phyloP scores from a whole-genome alignment of 306 rosid genomes.

The Datisca glomerata region DNA sequence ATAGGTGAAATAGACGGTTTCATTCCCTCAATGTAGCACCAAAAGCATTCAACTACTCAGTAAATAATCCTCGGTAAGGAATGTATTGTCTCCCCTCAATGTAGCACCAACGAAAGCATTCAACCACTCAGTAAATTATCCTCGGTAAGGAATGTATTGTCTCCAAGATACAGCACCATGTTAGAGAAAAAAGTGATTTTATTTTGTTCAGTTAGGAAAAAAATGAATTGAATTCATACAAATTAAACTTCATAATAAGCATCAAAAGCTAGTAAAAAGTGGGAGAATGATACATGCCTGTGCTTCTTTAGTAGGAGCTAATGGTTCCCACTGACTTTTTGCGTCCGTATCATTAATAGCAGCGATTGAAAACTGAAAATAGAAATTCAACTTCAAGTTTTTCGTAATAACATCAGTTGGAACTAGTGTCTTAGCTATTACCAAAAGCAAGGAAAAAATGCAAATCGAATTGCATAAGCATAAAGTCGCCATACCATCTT shows the following conservation, averaged over 20 bases:
- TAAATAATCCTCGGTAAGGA: no score
- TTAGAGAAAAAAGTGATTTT: no score
- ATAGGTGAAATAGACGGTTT: not conserved
- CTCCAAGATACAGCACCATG: not conserved
- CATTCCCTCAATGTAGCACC: not conserved
- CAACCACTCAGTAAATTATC: not conserved
- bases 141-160: no score
- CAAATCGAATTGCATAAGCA: slow-evolving; percentile 10
- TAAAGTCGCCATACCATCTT: slow-evolving; percentile 18
- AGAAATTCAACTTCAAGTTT: no score
- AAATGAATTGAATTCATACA: not conserved
- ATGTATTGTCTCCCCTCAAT: no score
- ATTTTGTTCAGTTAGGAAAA: no score
- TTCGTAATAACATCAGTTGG: no score
- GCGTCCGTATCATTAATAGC: slow-evolving; percentile 89
- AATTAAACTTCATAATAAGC: slow-evolving; percentile 1
- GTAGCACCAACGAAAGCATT: not conserved
- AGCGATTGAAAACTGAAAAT: slow-evolving; percentile 80
- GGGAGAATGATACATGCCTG: slow-evolving; percentile 39
- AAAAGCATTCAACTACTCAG: not conserved
- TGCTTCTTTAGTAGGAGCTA: slow-evolving; percentile 97
- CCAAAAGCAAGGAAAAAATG: no score
- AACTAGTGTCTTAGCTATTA: slow-evolving; percentile 1
- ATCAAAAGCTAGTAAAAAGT: not conserved
- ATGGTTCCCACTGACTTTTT: slow-evolving; percentile 75